phyloP scores from a whole-genome alignment of 805 yeast species.

The Kodamaea leandrae region DNA sequence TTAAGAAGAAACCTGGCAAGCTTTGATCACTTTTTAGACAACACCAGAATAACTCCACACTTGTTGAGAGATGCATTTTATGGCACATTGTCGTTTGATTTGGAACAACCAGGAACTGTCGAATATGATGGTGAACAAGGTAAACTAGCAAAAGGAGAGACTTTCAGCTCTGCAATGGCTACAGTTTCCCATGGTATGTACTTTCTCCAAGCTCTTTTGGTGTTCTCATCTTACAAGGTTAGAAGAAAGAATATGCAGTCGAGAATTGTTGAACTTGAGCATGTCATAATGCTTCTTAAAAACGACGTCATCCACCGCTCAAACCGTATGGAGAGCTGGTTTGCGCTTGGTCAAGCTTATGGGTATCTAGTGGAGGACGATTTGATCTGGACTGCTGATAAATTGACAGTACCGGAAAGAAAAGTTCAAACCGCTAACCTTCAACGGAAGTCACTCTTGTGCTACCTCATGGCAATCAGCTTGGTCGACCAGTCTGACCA shows the following conservation, averaged over 20 bases:
- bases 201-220: slow-evolving; percentile 64
- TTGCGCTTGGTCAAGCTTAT: slow-evolving; percentile 73
- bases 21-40: slow-evolving; percentile 48
- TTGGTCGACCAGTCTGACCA: slow-evolving; percentile 12
- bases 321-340: slow-evolving; percentile 81
- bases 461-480: slow-evolving; percentile 73
- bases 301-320: slow-evolving; percentile 67
- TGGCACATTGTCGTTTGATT: slow-evolving; percentile 41
- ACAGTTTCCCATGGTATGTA: slow-evolving; percentile 57
- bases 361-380: slow-evolving; percentile 84
- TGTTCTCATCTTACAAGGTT: slow-evolving; percentile 63
- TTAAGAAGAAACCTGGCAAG: slow-evolving; percentile 46
- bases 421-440: slow-evolving; percentile 57
- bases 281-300: slow-evolving; percentile 62
- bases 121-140: slow-evolving; percentile 4
- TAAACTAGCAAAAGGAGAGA: neutral
- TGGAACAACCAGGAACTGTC: slow-evolving; percentile 24
- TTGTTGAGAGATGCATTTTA: slow-evolving; percentile 49
- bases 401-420: slow-evolving; percentile 60
- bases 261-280: slow-evolving; percentile 75
- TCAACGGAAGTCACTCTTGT: slow-evolving; percentile 68
- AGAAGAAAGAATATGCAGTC: slow-evolving; percentile 79
- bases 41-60: slow-evolving; percentile 41
- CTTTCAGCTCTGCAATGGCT: slow-evolving; percentile 11
- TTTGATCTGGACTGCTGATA: slow-evolving; percentile 88